Conservation (phyloP, 2,329 filamentous ascomycete genomes). For the Colletotrichum sojae region DNA sequence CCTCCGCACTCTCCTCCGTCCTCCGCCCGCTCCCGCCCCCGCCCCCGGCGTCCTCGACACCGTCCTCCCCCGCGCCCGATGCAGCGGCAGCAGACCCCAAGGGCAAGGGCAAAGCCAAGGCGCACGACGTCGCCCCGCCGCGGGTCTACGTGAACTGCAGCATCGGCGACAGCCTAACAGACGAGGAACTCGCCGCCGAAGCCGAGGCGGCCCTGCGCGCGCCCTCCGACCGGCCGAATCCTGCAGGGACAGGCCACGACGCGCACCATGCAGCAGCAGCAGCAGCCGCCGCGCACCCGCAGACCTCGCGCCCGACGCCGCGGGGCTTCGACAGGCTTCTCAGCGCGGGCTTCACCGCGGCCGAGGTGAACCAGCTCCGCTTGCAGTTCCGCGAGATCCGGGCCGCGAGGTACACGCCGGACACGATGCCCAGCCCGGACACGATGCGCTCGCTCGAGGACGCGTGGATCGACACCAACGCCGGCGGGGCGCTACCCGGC, state of each 20-base stretch:
- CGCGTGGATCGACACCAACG: constrained; percentile 86
- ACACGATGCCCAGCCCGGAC: constrained; percentile 87
- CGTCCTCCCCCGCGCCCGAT: constrained; percentile 33
- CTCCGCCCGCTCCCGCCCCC: constrained; percentile 75
- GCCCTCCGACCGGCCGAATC: constrained; percentile 35
- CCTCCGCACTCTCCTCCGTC: constrained; percentile 75
- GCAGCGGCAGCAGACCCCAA: constrained; percentile 44
- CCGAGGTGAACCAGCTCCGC: constrained; percentile 87
- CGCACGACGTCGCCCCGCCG: constrained; percentile 58
- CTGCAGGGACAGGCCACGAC: constrained; percentile 12
- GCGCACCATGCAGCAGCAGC: constrained; percentile 16
- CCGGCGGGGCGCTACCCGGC: constrained; percentile 50
- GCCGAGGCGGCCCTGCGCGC: constrained; percentile 58
- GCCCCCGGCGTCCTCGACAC: constrained; percentile 56
- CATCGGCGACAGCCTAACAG: constrained; percentile 81
- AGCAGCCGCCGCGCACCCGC: background rate
- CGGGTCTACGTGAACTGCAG: constrained; percentile 94
- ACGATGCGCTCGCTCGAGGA: constrained; percentile 87
- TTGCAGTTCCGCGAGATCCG: constrained; percentile 92
- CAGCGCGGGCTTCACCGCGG: constrained; percentile 82
- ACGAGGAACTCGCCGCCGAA: constrained; percentile 79
- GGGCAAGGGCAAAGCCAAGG: constrained; percentile 79
- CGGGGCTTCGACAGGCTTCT: constrained; percentile 92
- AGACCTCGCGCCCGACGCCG: constrained; percentile 43
- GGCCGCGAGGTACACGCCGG: constrained; percentile 84